Evolutionary conservation across 2,329 filamentous ascomycete species (phyloP).

Genomic region (Epichloe gansuensis): DNA sequence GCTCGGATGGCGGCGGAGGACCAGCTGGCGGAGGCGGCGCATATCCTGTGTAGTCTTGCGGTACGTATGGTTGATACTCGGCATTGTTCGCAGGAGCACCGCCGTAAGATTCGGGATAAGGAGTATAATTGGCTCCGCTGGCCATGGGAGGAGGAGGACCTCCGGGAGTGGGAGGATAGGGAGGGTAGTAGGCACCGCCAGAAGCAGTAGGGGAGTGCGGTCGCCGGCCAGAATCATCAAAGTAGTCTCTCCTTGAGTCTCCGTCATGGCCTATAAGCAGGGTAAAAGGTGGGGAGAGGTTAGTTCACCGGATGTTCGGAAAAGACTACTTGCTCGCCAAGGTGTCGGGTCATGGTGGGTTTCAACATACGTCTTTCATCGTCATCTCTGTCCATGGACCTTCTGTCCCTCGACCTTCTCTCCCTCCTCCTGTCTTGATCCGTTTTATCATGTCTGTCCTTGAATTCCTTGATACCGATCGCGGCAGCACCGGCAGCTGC

Average conservation of each 20-base stretch:
- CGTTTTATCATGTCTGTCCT: conserved; percentile 27
- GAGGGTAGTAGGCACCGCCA: conserved; percentile 37
- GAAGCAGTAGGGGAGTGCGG: conserved; percentile 37
- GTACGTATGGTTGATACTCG: conserved; percentile 30
- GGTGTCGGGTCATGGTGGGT: neutral
- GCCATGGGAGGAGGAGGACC: conserved; percentile 5
- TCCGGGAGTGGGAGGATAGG: conserved; percentile 23
- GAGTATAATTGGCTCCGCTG: conserved; percentile 7
- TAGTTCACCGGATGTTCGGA: neutral
- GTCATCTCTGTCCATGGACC: conserved; percentile 20
- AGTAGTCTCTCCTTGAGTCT: conserved; percentile 24
- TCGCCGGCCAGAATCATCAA: conserved; percentile 22
- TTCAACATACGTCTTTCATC: conserved; percentile 13
- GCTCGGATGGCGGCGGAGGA: conserved; percentile 12
- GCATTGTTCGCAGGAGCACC: conserved; percentile 10
- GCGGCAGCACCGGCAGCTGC: conserved; percentile 44
- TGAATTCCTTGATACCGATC: conserved; percentile 49
- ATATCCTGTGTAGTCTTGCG: conserved; percentile 30
- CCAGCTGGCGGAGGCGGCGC: conserved; percentile 24
- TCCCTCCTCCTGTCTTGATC: conserved; percentile 28
- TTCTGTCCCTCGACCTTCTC: conserved; percentile 24
- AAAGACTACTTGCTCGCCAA: neutral
- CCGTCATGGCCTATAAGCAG: conserved; percentile 22
- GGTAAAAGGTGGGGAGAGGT: neutral
- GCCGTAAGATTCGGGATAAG: conserved; percentile 17